These are phyloP conservation scores for Pseudocercospora fijiensis DNA, from an alignment of 2,329 filamentous ascomycete genomes.

Conservation along the genomic window DNA sequence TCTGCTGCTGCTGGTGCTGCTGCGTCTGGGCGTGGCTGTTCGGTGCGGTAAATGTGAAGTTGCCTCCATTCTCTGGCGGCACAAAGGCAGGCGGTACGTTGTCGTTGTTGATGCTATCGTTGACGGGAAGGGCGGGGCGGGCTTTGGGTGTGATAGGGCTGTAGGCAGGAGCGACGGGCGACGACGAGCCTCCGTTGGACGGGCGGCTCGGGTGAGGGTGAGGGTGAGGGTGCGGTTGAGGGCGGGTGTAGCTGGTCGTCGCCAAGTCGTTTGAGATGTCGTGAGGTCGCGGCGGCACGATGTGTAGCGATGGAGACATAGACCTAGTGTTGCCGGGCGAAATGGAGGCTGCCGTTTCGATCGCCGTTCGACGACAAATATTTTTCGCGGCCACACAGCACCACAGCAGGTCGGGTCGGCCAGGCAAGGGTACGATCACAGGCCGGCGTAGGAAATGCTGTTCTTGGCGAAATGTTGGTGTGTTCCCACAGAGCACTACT, in stretches of 20 bases:
- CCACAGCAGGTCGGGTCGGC: background rate
- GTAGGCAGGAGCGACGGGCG: conserved; percentile 33
- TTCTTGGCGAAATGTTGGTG: background rate
- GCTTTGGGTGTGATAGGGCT: conserved; percentile 39
- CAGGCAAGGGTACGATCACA: background rate
- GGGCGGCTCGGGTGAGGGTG: background rate
- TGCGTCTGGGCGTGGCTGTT: conserved; percentile 5
- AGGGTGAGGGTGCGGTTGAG: background rate
- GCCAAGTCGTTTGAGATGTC: background rate
- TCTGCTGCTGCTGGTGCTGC: conserved; percentile 7
- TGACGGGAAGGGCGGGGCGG: conserved; percentile 32
- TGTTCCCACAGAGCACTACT: background rate
- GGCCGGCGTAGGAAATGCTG: background rate
- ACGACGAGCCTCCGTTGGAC: conserved; percentile 18
- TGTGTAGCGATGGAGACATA: conserved; percentile 4
- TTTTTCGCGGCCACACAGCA: background rate
- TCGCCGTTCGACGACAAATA: conserved; percentile 1
- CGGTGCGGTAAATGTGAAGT: conserved; percentile 21
- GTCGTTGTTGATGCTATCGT: background rate
- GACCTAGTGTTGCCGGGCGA: background rate
- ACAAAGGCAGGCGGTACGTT: conserved; percentile 12
- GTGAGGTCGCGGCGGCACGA: background rate
- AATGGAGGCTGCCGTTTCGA: conserved; percentile 2
- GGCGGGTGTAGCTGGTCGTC: background rate
- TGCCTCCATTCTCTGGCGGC: conserved; percentile 25